These are phyloP conservation scores for Marasmius oreades DNA, from an alignment of 1,284 basidiomycete species.

Conservation along the genomic window DNA sequence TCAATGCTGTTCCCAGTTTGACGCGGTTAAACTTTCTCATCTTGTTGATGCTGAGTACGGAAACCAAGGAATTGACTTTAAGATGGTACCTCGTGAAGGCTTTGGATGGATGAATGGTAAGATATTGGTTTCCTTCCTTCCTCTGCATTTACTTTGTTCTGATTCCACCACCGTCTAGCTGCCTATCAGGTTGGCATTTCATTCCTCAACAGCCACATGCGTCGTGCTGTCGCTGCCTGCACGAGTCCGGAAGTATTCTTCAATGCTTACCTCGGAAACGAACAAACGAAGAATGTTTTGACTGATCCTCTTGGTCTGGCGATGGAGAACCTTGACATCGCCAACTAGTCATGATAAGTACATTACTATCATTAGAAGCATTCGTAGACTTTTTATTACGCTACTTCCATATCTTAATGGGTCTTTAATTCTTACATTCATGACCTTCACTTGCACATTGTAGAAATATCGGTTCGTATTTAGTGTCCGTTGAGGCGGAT, in stretches of 20 bases:
- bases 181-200: constrained; percentile 93
- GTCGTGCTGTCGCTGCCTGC: constrained; percentile 90
- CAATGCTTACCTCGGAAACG: constrained; percentile 37
- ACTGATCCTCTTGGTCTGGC: constrained; percentile 68
- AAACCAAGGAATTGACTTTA: constrained; percentile 97
- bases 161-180: constrained; percentile 47
- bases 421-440: neutral
- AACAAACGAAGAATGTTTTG: constrained; percentile 30
- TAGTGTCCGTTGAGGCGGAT: no score
- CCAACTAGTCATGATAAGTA: constrained; percentile 7
- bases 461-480: no score
- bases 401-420: neutral
- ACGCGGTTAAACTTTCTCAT: constrained; percentile 93
- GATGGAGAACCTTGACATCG: constrained; percentile 56
- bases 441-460: no score
- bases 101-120: constrained; percentile 96
- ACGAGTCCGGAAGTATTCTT: constrained; percentile 92
- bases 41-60: constrained; percentile 98
- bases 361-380: neutral
- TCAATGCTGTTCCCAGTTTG: constrained; percentile 55
- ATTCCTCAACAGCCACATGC: constrained; percentile 93
- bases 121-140: neutral
- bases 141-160: neutral
- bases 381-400: neutral
- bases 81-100: constrained; percentile 93